phyloP scores from a whole-genome alignment of 176 grass and related monocot genomes.

The Musa beccarii region DNA sequence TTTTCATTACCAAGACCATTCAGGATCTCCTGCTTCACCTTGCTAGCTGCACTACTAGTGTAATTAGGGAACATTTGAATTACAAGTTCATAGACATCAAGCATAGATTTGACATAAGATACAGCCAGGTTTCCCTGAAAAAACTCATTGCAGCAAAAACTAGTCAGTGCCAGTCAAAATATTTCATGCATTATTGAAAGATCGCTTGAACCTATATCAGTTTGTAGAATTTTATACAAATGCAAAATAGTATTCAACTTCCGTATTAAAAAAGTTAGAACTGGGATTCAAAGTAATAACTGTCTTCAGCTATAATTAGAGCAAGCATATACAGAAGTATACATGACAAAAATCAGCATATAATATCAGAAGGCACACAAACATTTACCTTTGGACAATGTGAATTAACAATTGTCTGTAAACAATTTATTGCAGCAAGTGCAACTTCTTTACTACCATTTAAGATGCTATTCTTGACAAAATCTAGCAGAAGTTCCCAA shows the following conservation, averaged over 20 bases:
- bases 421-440: constrained; percentile 90
- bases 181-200: neutral
- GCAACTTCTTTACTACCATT: constrained; percentile 97
- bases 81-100: constrained; percentile 92
- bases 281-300: neutral
- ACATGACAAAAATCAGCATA: neutral
- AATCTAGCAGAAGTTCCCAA: constrained; percentile 75
- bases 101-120: constrained; percentile 77
- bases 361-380: neutral
- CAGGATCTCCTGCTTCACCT: constrained; percentile 97
- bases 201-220: neutral
- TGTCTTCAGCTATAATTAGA: constrained; percentile 1
- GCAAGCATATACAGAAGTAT: neutral
- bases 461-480: constrained; percentile 81
- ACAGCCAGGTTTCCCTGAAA: constrained; percentile 78
- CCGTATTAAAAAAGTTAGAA: too few relatives aligned
- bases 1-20: constrained; percentile 78
- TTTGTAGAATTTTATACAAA: neutral
- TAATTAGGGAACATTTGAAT: constrained; percentile 88
- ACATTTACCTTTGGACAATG: constrained; percentile 83
- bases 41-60: constrained; percentile 66
- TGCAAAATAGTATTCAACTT: neutral
- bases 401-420: constrained; percentile 77
- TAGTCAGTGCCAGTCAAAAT: neutral
- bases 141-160: neutral